phyloP scores from a whole-genome alignment of 2,329 filamentous ascomycete genomes.

The Colletotrichum cuscutae region DNA sequence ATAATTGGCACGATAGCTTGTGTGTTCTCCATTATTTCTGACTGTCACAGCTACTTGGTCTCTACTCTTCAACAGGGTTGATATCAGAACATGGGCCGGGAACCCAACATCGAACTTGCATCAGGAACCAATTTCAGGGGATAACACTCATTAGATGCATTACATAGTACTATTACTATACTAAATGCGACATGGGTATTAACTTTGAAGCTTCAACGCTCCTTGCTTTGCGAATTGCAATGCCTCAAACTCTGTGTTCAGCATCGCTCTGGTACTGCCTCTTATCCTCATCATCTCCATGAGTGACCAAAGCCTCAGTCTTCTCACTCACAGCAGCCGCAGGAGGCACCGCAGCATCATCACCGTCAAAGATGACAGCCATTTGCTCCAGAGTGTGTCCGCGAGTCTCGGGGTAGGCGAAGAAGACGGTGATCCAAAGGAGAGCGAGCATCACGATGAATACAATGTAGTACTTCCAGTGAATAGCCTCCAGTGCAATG shows the following conservation, averaged over 20 bases:
- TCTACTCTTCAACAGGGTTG: too few relatives aligned
- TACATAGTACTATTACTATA: background rate
- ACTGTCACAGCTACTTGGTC: too few relatives aligned
- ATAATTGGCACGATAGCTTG: background rate
- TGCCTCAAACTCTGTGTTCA: background rate
- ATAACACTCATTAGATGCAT: background rate
- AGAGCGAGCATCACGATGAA: conserved; percentile 47
- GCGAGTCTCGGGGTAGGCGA: conserved; percentile 28
- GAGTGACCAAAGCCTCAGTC: conserved; percentile 12
- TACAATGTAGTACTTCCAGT: conserved; percentile 58
- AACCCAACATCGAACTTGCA: background rate
- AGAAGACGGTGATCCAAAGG: conserved; percentile 19
- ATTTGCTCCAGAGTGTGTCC: conserved; percentile 33
- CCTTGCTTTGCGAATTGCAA: too few relatives aligned
- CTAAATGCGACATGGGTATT: background rate
- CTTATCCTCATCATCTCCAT: conserved; percentile 1
- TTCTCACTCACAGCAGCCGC: conserved; percentile 20
- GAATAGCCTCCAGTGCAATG: conserved; percentile 52
- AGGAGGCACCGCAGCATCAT: conserved; percentile 15
- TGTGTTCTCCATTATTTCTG: too few relatives aligned
- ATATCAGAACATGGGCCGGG: too few relatives aligned
- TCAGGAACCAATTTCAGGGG: background rate
- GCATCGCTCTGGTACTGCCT: background rate
- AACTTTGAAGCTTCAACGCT: background rate
- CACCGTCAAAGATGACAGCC: conserved; percentile 30